A percentile compares a stretch with the other conserved stretches of the same genome.
Evolutionary conservation across 345 rosid genomes (phyloP).

Genomic region (Anacardium occidentale): DNA sequence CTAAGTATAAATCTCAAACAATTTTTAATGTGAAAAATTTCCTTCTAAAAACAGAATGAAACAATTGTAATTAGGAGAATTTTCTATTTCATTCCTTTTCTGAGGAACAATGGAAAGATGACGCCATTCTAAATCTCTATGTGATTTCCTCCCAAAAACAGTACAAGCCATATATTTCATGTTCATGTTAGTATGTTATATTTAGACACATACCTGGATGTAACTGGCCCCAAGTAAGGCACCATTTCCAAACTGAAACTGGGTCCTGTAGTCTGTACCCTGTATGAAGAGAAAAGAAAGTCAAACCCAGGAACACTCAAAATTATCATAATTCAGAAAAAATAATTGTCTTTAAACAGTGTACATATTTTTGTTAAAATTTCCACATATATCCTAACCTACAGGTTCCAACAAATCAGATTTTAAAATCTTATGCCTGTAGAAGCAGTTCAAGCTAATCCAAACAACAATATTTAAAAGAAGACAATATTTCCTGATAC

Average conservation of each 20-base stretch:
- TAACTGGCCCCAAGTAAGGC: slow-evolving; percentile 86
- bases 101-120: too few species aligned
- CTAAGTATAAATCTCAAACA: too few species aligned
- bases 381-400: background rate
- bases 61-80: too few species aligned
- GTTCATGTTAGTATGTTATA: background rate
- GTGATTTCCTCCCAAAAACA: too few species aligned
- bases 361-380: background rate
- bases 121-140: too few species aligned
- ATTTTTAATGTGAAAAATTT: too few species aligned
- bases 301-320: slow-evolving; percentile 9
- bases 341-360: background rate
- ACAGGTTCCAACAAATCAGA: background rate
- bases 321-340: background rate
- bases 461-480: background rate
- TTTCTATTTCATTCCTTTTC: too few species aligned
- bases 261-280: slow-evolving; percentile 86
- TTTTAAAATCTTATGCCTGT: background rate
- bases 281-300: slow-evolving; percentile 25
- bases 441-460: background rate
- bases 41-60: too few species aligned
- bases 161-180: too few species aligned
- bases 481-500: background rate
- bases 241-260: slow-evolving; percentile 81
- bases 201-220: slow-evolving; percentile 68